phyloP scores from a whole-genome alignment of 2,329 filamentous ascomycete species.

The Neonectria hederae region DNA sequence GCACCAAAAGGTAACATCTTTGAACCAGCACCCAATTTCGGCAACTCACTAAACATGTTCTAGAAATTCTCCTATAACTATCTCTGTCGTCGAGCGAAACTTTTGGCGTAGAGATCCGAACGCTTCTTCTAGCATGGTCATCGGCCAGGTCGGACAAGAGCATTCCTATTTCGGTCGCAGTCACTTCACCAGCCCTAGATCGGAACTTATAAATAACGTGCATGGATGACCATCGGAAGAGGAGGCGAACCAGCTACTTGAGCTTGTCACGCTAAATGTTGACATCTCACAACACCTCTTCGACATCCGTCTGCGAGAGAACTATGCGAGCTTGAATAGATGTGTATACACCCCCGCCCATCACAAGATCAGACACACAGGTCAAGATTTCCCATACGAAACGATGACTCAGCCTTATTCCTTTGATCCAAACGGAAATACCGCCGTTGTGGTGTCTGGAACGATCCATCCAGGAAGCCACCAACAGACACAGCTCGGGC shows the following conservation, averaged over 20 bases:
- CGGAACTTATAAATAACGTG: conserved; percentile 21
- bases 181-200: conserved; percentile 11
- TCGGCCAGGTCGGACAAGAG: conserved; percentile 14
- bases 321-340: conserved; percentile 28
- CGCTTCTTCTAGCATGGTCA: conserved; percentile 16
- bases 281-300: conserved; percentile 31
- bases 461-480: not conserved
- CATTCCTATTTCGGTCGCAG: conserved; percentile 7
- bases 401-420: conserved; percentile 15
- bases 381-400: conserved; percentile 17
- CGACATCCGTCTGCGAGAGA: no score
- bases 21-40: not conserved
- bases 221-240: conserved; percentile 28
- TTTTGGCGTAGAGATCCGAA: conserved; percentile 26
- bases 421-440: not conserved
- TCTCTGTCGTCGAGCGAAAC: conserved; percentile 29
- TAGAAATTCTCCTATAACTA: conserved; percentile 15
- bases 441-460: not conserved
- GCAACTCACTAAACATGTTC: not conserved
- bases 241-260: conserved; percentile 25
- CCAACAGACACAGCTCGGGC: not conserved
- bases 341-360: conserved; percentile 24
- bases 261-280: conserved; percentile 26
- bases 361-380: conserved; percentile 13
- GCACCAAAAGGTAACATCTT: conserved; percentile 6